Percentiles rank a stretch among this genome's conserved stretches.
phyloP scores from a whole-genome alignment of 441 rosid species.

The Erodium chrysanthum region DNA sequence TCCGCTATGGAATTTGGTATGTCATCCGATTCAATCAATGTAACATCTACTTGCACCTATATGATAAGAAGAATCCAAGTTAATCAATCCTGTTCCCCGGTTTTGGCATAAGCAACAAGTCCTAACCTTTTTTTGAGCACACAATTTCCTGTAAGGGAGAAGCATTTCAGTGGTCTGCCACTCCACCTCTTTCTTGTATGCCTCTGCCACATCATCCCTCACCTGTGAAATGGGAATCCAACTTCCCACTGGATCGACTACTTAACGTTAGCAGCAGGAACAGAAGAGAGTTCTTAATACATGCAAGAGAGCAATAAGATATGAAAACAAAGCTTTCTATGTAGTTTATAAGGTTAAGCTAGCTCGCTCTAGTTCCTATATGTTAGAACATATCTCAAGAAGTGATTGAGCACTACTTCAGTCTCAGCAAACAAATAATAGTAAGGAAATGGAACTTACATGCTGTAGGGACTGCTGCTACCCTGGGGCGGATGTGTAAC shows the following conservation, averaged over 20 bases:
- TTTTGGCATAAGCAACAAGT: slow-evolving; percentile 8
- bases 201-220: slow-evolving; percentile 64
- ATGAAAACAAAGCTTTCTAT: background rate
- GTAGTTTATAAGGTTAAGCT: background rate
- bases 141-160: slow-evolving; percentile 57
- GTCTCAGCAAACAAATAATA: background rate
- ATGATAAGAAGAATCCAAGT: slow-evolving; percentile 8
- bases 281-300: background rate
- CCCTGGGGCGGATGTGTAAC: slow-evolving; percentile 51
- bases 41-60: slow-evolving; percentile 52
- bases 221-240: slow-evolving; percentile 52
- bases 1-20: slow-evolving; percentile 64
- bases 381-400: background rate
- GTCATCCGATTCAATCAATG: slow-evolving; percentile 52
- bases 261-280: slow-evolving; percentile 8
- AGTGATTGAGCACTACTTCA: background rate
- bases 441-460: slow-evolving; percentile 35
- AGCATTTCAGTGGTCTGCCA: slow-evolving; percentile 47
- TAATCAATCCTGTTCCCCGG: background rate
- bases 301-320: background rate
- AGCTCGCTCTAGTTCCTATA: background rate
- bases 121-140: slow-evolving; percentile 49
- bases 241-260: slow-evolving; percentile 52
- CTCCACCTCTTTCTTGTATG: slow-evolving; percentile 50
- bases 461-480: slow-evolving; percentile 58